Conservation (phyloP, 768 basidiomycete genomes). For the Boletellus ananas region DNA sequence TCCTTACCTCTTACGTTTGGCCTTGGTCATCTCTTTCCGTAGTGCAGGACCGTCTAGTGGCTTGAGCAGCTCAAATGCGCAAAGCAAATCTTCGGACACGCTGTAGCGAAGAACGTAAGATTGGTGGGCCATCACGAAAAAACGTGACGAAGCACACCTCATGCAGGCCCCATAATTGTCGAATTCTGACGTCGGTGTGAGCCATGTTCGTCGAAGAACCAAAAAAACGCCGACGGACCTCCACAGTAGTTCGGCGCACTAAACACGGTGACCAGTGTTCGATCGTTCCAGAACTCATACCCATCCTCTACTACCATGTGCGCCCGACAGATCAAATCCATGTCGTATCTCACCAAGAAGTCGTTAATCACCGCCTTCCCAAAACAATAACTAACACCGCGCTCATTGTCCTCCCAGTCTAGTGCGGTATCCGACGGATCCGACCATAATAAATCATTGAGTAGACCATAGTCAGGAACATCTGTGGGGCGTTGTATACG, state of each 20-base stretch:
- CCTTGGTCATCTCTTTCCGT: constrained; percentile 98
- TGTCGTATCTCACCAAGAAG: constrained; percentile 91
- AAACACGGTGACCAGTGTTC: constrained; percentile 97
- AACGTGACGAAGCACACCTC: constrained; percentile 50
- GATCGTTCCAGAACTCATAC: constrained; percentile 99
- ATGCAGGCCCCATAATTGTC: constrained; percentile 95
- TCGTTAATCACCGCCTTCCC: constrained; percentile 97
- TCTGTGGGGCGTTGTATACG: constrained; percentile 97
- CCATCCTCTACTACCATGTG: constrained; percentile 99
- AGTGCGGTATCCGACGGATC: constrained; percentile 97
- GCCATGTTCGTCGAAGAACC: constrained; percentile 4
- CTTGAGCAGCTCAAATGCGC: constrained; percentile 96
- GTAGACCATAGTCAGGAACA: constrained; percentile 95
- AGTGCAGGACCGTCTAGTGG: constrained; percentile 91
- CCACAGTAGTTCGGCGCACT: constrained; percentile 97
- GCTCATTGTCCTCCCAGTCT: constrained; percentile 99
- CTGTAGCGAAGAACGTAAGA: constrained; percentile 36
- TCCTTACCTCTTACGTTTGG: constrained; percentile 89
- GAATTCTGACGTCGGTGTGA: constrained; percentile 56
- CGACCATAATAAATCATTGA: constrained; percentile 97
- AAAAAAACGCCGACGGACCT: constrained; percentile 52
- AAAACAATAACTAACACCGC: constrained; percentile 98
- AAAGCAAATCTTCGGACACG: constrained; percentile 95
- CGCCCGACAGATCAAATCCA: constrained; percentile 98
- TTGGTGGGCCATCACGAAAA: constrained; percentile 1